A percentile compares a stretch with the other conserved stretches of the same genome.
phyloP scores from a whole-genome alignment of 257 asterid genomes.

The Fraxinus pennsylvanica region DNA sequence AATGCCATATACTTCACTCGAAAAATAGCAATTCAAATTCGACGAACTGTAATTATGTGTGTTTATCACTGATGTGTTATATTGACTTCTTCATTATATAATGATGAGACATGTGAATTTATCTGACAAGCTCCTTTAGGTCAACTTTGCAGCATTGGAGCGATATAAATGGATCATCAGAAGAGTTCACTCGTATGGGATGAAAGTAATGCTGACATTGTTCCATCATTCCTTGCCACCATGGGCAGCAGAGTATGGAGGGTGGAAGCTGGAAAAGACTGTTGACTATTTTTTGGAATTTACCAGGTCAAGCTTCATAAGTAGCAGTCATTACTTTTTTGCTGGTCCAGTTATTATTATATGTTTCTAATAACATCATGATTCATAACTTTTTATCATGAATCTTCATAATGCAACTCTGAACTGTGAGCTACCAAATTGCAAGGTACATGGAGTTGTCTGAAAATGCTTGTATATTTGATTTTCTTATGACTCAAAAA shows the following conservation, averaged over 20 bases:
- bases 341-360: neutral
- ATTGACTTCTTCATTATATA: neutral
- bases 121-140: slow-evolving; percentile 39
- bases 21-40: neutral
- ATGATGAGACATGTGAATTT: neutral
- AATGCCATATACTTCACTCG: neutral
- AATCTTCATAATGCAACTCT: neutral
- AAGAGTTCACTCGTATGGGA: slow-evolving; percentile 80
- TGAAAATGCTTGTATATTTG: neutral
- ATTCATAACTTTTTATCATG: neutral
- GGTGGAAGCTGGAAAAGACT: slow-evolving; percentile 93
- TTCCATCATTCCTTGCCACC: slow-evolving; percentile 99
- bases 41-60: neutral
- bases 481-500: neutral
- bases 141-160: slow-evolving; percentile 90
- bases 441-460: neutral
- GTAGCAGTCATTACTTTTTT: neutral
- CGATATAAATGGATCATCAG: slow-evolving; percentile 86
- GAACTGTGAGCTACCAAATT: neutral
- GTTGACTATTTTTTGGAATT: slow-evolving; percentile 82
- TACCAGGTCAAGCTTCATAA: slow-evolving; percentile 59
- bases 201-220: slow-evolving; percentile 94
- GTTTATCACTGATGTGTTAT: neutral
- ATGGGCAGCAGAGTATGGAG: slow-evolving; percentile 99
- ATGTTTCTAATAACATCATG: neutral